phyloP scores from a whole-genome alignment of 768 basidiomycete species.

The Cyclocybe aegerita region DNA sequence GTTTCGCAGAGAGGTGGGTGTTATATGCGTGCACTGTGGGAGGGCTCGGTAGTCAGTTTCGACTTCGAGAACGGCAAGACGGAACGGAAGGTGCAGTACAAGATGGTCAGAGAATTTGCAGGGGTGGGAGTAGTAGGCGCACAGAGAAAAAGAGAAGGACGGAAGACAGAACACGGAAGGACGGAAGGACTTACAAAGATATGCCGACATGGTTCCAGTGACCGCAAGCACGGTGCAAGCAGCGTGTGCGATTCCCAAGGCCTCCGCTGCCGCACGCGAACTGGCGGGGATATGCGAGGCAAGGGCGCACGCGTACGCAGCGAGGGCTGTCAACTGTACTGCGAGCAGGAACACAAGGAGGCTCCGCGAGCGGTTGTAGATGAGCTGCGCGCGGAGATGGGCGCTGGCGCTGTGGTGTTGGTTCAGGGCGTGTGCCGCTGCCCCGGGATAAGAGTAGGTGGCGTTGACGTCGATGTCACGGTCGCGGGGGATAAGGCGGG shows the following conservation, averaged over 20 bases:
- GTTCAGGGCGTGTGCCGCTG: not conserved
- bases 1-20: constrained; percentile 7
- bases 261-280: not conserved
- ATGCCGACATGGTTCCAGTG: constrained; percentile 24
- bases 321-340: constrained; percentile 13
- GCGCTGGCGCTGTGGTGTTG: not conserved
- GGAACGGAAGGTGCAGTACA: not conserved
- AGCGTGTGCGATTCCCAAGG: constrained; percentile 16
- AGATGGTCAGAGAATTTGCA: not conserved
- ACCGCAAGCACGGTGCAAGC: constrained; percentile 21
- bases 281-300: not conserved
- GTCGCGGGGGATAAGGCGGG: not conserved
- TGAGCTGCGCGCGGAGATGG: constrained; percentile 3
- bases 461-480: not conserved
- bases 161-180: not conserved
- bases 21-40: constrained; percentile 20
- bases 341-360: constrained; percentile 16
- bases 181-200: constrained; percentile 22
- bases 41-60: not conserved
- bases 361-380: constrained; percentile 13
- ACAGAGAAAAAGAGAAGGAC: not conserved
- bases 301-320: constrained; percentile 15
- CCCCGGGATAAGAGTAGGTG: not conserved
- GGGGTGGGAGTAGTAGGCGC: not conserved
- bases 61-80: not conserved